Percentiles rank a stretch among this genome's conserved stretches.
phyloP scores from a whole-genome alignment of 148 eudicot genomes.

The Nepenthes mirabilis region DNA sequence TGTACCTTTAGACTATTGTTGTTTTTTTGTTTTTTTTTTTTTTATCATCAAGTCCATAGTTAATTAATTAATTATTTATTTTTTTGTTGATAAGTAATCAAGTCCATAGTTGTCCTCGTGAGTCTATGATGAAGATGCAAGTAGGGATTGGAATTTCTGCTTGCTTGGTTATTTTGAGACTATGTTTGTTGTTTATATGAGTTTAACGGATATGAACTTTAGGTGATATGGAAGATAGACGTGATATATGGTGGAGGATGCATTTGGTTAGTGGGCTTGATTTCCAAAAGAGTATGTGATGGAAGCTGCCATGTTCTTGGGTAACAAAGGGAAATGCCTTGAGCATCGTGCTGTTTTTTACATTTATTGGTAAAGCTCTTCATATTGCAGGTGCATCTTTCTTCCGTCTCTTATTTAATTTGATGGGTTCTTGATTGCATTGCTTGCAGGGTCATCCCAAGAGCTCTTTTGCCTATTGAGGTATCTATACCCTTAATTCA shows the following conservation, averaged over 20 bases:
- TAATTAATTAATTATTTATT: no score
- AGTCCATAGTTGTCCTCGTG: no score
- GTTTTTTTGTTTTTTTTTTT: neutral
- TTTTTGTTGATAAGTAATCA: no score
- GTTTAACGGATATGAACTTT: constrained; percentile 7
- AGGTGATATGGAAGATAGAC: constrained; percentile 81
- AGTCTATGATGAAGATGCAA: no score
- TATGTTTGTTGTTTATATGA: neutral
- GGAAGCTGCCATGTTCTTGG: constrained; percentile 95
- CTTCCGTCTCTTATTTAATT: neutral
- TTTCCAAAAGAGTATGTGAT: constrained; percentile 61
- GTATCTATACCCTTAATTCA: no score
- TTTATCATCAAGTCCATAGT: no score
- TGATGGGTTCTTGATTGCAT: no score
- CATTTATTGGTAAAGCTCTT: neutral
- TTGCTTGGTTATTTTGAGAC: neutral
- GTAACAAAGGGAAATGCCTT: constrained; percentile 24
- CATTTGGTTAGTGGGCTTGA: constrained; percentile 87
- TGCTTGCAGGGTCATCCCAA: no score
- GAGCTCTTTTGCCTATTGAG: no score
- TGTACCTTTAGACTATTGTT: no score
- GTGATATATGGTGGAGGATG: constrained; percentile 98
- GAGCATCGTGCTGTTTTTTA: neutral
- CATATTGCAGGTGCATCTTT: neutral
- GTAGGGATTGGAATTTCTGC: no score